Percentiles rank a stretch among this genome's conserved stretches.
These are phyloP conservation scores for Pythium phragmitis DNA, from an alignment of 352 stramenopile genomes.

Conservation along the genomic window DNA sequence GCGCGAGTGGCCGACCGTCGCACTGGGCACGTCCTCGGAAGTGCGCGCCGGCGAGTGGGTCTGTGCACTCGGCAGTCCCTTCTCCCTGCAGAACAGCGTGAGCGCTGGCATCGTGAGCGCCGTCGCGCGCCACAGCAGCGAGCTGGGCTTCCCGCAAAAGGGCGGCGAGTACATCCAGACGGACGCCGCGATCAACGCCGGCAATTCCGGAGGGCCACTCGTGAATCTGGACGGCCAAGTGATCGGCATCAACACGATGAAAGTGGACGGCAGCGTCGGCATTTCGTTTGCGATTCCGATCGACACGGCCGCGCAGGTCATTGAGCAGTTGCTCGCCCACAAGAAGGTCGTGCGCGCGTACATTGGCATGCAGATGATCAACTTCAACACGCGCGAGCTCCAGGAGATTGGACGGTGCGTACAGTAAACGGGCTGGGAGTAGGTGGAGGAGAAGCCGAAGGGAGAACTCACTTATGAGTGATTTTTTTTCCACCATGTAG, in stretches of 20 bases:
- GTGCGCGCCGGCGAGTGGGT: conserved; percentile 91
- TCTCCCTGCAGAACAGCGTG: conserved; percentile 90
- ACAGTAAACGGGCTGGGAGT: not conserved
- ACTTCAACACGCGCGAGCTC: conserved; percentile 73
- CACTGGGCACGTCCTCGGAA: conserved; percentile 63
- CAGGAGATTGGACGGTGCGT: conserved; percentile 54
- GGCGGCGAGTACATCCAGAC: conserved; percentile 92
- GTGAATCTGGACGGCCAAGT: conserved; percentile 93
- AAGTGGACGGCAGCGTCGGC: conserved; percentile 86
- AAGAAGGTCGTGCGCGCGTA: conserved; percentile 89
- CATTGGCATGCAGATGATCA: conserved; percentile 92
- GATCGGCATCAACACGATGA: conserved; percentile 95
- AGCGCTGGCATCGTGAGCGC: conserved; percentile 92
- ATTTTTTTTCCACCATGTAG: conserved; percentile 11
- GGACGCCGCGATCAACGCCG: conserved; percentile 92
- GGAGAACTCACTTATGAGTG: not conserved
- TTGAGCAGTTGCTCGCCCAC: conserved; percentile 86
- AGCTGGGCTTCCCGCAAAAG: conserved; percentile 82
- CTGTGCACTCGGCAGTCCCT: conserved; percentile 89
- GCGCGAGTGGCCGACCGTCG: conserved; percentile 69
- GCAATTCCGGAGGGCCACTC: conserved; percentile 92
- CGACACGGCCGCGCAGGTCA: conserved; percentile 87
- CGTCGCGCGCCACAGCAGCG: conserved; percentile 84
- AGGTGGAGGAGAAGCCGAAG: no score
- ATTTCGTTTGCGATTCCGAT: conserved; percentile 94